Evolutionary conservation across 768 basidiomycete genomes (phyloP).

Genomic region (Suillus subluteus): DNA sequence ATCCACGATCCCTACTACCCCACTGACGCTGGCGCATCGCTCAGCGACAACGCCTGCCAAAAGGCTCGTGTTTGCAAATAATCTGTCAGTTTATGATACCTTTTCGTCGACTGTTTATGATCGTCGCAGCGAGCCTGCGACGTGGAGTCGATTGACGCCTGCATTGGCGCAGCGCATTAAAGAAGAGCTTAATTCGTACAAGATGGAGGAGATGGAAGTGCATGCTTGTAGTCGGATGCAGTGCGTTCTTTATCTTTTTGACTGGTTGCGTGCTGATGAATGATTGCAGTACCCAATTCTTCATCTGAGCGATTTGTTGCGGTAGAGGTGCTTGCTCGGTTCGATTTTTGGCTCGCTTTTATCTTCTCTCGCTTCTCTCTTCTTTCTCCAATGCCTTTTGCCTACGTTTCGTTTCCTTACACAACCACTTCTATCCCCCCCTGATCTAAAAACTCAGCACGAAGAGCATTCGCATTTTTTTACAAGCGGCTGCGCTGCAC

Average conservation of each 20-base stretch:
- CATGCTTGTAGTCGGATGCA: slow-evolving; percentile 91
- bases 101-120: slow-evolving; percentile 92
- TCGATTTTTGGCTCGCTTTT: slow-evolving; percentile 11
- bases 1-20: slow-evolving; percentile 52
- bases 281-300: slow-evolving; percentile 76
- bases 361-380: neutral
- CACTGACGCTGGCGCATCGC: slow-evolving; percentile 66
- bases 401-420: slow-evolving; percentile 1
- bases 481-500: slow-evolving; percentile 26
- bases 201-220: slow-evolving; percentile 99
- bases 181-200: slow-evolving; percentile 97
- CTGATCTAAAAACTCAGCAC: slow-evolving; percentile 17
- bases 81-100: slow-evolving; percentile 96
- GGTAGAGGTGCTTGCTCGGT: slow-evolving; percentile 6
- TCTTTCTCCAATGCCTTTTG: slow-evolving; percentile 1
- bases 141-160: slow-evolving; percentile 95
- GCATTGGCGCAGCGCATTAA: slow-evolving; percentile 95
- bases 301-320: slow-evolving; percentile 56
- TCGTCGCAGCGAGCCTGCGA: slow-evolving; percentile 92
- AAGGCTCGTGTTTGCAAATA: slow-evolving; percentile 85
- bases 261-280: neutral
- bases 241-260: slow-evolving; percentile 50
- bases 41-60: slow-evolving; percentile 73
- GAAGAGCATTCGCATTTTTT: slow-evolving; percentile 18
- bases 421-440: slow-evolving; percentile 14